phyloP scores from a whole-genome alignment of 192 early-diverging fungal species.

The Backusella sp. region DNA sequence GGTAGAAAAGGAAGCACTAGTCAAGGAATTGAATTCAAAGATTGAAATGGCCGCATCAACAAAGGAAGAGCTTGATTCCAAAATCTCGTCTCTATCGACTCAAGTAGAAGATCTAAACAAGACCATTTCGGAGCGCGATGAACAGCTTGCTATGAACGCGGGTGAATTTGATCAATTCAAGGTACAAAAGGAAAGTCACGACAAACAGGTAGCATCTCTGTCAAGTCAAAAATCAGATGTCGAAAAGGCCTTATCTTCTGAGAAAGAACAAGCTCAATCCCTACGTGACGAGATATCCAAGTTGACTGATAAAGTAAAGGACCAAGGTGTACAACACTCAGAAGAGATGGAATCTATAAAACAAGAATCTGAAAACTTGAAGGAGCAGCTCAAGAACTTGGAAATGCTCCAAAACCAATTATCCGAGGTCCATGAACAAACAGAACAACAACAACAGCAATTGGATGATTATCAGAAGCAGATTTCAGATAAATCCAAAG shows the following conservation, averaged over 20 bases:
- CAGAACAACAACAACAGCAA: background rate
- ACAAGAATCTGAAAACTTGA: constrained; percentile 2
- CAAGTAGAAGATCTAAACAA: background rate
- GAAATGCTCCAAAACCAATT: background rate
- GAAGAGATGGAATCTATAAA: background rate
- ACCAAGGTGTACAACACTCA: background rate
- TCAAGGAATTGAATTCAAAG: background rate
- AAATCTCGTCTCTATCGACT: background rate
- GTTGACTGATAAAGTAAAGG: background rate
- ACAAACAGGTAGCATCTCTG: background rate
- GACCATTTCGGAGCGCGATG: background rate
- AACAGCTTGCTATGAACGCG: background rate
- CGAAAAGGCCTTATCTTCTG: background rate
- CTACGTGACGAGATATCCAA: constrained; percentile 1
- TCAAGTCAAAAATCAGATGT: background rate
- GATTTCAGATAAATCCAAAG: background rate
- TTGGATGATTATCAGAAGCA: background rate
- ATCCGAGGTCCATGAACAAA: background rate
- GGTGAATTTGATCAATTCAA: constrained; percentile 10
- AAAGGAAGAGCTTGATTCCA: background rate
- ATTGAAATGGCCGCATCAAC: background rate
- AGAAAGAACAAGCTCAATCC: background rate
- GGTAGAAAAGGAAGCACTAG: background rate
- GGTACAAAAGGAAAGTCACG: background rate
- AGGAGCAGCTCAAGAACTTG: background rate